These are phyloP conservation scores for Hydnomerulius pinastri DNA, from an alignment of 768 basidiomycete genomes.

Conservation along the genomic window DNA sequence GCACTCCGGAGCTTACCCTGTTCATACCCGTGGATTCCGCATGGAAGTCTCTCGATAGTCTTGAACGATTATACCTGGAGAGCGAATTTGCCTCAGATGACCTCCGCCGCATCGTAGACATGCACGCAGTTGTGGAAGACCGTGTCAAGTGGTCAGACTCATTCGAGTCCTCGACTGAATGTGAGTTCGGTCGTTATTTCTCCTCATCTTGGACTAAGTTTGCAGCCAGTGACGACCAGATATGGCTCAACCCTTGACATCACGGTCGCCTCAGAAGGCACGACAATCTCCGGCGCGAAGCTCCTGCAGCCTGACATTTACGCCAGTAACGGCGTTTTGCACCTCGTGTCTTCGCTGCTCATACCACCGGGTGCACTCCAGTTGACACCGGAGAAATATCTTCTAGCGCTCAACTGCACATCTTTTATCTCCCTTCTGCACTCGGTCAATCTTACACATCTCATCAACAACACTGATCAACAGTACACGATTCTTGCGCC, in stretches of 20 bases:
- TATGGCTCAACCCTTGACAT: constrained; percentile 69
- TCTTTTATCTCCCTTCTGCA: constrained; percentile 87
- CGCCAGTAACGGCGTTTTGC: constrained; percentile 93
- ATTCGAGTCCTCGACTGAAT: constrained; percentile 49
- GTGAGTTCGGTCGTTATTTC: constrained; percentile 42
- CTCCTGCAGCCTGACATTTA: constrained; percentile 83
- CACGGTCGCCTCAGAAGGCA: constrained; percentile 51
- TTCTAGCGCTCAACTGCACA: constrained; percentile 89
- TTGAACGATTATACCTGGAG: constrained; percentile 87
- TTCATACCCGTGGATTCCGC: constrained; percentile 89
- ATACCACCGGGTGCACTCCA: constrained; percentile 73
- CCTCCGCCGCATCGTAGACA: constrained; percentile 71
- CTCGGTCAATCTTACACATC: constrained; percentile 69
- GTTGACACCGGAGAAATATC: constrained; percentile 92
- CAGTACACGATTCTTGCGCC: constrained; percentile 92
- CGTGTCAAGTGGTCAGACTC: constrained; percentile 69
- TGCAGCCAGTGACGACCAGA: constrained; percentile 63
- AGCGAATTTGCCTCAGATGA: constrained; percentile 86
- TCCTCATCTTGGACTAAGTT: constrained; percentile 13
- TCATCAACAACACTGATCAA: constrained; percentile 69
- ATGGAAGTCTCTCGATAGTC: constrained; percentile 72
- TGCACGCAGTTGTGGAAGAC: constrained; percentile 67
- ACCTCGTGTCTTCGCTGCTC: constrained; percentile 83
- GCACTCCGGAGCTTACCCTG: constrained; percentile 74
- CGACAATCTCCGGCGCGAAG: constrained; percentile 55